Evolutionary conservation across 2,329 filamentous ascomycete species (phyloP).

Genomic region (Fusarium lateritium): DNA sequence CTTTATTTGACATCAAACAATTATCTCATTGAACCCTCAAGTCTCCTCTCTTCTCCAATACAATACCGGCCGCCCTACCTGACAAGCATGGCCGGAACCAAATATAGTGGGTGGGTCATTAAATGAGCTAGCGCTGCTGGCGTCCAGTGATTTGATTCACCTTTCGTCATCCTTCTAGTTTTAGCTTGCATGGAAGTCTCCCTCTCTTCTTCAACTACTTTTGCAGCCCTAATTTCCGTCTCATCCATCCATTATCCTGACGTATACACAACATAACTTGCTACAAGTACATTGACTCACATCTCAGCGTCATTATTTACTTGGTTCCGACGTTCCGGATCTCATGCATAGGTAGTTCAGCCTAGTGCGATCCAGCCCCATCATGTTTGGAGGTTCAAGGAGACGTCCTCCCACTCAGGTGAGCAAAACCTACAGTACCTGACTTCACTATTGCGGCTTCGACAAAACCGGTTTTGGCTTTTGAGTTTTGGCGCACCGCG

Average conservation of each 20-base stretch:
- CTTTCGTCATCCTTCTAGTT: conserved; percentile 45
- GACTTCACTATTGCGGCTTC: conserved; percentile 19
- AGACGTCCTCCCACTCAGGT: conserved; percentile 66
- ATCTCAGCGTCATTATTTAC: conserved; percentile 23
- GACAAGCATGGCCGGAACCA: conserved; percentile 15
- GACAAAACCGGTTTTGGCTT: conserved; percentile 44
- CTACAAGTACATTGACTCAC: conserved; percentile 22
- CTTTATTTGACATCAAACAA: neutral
- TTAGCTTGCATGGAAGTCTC: conserved; percentile 27
- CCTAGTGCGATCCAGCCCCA: conserved; percentile 1
- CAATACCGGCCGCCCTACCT: conserved; percentile 4
- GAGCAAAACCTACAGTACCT: conserved; percentile 52
- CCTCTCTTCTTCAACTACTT: conserved; percentile 32
- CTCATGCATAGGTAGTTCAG: conserved; percentile 34
- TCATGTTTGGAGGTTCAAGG: conserved; percentile 67
- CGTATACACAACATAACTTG: conserved; percentile 20
- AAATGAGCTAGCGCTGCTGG: conserved; percentile 17
- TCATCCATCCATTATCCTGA: conserved; percentile 23
- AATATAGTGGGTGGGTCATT: conserved; percentile 27
- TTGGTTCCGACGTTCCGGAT: conserved; percentile 20
- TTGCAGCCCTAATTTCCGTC: conserved; percentile 26
- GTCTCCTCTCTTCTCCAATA: neutral
- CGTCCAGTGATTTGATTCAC: conserved; percentile 45
- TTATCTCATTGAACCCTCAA: conserved; percentile 24
- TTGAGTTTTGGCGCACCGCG: conserved; percentile 40